Evolutionary conservation across 495 filamentous ascomycete genomes (phyloP), one percentile per base, ranked within the genome.

Genomic region (Parathielavia hyrcaniae): DNA sequence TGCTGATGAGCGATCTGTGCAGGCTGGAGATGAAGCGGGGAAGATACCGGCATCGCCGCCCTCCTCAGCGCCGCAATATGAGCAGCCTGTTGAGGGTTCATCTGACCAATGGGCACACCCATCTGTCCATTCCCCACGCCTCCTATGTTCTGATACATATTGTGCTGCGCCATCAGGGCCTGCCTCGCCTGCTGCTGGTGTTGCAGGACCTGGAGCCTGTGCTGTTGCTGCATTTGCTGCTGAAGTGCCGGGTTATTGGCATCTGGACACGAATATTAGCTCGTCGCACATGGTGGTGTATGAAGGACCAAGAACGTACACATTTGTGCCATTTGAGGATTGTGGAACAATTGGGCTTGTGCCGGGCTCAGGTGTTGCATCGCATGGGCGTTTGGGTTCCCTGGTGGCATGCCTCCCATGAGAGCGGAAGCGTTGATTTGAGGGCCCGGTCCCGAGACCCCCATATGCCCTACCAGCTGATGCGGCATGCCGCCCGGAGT

Each of bases 371-470:
- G 73, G 65, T 95, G 90, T 48, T 85, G 85, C 60, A 95, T 70
- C 40, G 88, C 89, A 71, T 93, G 89, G 53, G 84, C 81, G 72
- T 85, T 90, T 8, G 85, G 88, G 36, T 78, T 81, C 36, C 73
- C 83, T 45, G 86, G 87, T 63, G 88, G 87, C 83, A 95, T 91
- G 9, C 82, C 86, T 55, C 75, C 87, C 86, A 92, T 76, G 58
- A 87, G 84, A 23, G 85, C 86, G 30, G 84, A 81, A 59, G 91
- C 87, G 65, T 81, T 89, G 36, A 91, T 88, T 64, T 93, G 90
- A 40, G 81, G 83, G 56, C 84, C 85, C 9, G 89, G 87, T 11
- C 81, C 88, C 38, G 89, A 91, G n/a, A 90, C 90, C 41, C 86
- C 88, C 66, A 88, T 86, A 65, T 93, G 89, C 68, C 86, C 87